These are phyloP conservation scores for Talinum fruticosum DNA, from an alignment of 148 eudicot genomes.

Conservation along the genomic window DNA sequence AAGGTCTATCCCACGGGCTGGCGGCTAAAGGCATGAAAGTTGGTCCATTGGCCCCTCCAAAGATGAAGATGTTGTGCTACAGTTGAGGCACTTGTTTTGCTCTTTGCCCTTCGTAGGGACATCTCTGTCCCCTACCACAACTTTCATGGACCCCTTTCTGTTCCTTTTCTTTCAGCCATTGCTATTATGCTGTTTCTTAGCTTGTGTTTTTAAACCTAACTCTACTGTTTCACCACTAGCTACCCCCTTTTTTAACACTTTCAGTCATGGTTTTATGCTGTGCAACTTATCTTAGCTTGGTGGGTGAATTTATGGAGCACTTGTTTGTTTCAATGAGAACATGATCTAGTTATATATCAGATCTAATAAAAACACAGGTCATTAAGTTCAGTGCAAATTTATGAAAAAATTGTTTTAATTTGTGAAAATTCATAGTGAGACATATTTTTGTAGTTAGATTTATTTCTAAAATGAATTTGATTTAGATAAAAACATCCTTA, in stretches of 20 bases:
- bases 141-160: neutral
- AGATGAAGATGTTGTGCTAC: neutral
- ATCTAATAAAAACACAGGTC: too few species aligned
- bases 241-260: neutral
- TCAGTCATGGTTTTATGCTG: too few species aligned
- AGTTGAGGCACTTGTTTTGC: neutral
- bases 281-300: too few species aligned
- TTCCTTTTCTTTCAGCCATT: neutral
- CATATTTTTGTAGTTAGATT: too few species aligned
- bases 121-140: neutral
- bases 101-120: neutral
- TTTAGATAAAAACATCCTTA: too few species aligned
- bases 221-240: neutral
- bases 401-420: too few species aligned
- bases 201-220: neutral
- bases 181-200: neutral
- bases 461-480: too few species aligned
- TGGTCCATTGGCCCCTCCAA: neutral
- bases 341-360: too few species aligned
- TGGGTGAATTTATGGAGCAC: too few species aligned
- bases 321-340: too few species aligned
- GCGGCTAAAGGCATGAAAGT: neutral
- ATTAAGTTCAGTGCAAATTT: too few species aligned
- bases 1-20: constrained; percentile 1
- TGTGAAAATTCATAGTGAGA: too few species aligned